phyloP scores from a whole-genome alignment of 2,329 filamentous ascomycete genomes.

The Seiridium unicorne region DNA sequence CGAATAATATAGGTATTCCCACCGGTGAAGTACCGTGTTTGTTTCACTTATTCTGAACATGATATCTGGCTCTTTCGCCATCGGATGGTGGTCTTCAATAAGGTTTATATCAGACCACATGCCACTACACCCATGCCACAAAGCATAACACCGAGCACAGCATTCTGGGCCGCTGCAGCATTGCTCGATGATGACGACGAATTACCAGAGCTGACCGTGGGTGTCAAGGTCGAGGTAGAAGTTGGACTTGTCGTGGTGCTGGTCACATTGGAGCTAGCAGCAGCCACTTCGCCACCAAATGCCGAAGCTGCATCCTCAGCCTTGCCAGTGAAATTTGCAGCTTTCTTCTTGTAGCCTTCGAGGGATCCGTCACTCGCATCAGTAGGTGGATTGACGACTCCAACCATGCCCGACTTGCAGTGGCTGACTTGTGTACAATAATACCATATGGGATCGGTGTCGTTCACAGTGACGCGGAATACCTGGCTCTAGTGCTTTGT shows the following conservation, averaged over 20 bases:
- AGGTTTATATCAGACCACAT: no score
- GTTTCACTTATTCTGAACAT: no score
- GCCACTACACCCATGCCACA: no score
- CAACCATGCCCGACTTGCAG: slow-evolving; percentile 43
- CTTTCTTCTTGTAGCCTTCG: slow-evolving; percentile 29
- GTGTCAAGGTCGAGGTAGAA: neutral
- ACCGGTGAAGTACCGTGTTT: no score
- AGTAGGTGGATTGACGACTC: slow-evolving; percentile 31
- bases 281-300: slow-evolving; percentile 11
- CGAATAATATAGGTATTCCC: no score
- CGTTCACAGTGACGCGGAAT: slow-evolving; percentile 43
- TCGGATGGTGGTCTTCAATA: no score
- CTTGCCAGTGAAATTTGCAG: slow-evolving; percentile 5
- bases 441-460: slow-evolving; percentile 46
- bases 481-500: slow-evolving; percentile 11
- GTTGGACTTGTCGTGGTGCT: neutral
- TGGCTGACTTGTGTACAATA: slow-evolving; percentile 45
- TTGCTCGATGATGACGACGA: no score
- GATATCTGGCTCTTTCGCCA: no score
- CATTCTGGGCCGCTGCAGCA: no score
- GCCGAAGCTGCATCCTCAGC: neutral
- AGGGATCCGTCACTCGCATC: slow-evolving; percentile 28
- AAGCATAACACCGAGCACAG: no score
- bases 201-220: neutral
- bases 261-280: neutral